Base-by-base conservation (phyloP, 2,329 filamentous ascomycete genomes). In the Ophiostoma tasmaniense region DNA sequence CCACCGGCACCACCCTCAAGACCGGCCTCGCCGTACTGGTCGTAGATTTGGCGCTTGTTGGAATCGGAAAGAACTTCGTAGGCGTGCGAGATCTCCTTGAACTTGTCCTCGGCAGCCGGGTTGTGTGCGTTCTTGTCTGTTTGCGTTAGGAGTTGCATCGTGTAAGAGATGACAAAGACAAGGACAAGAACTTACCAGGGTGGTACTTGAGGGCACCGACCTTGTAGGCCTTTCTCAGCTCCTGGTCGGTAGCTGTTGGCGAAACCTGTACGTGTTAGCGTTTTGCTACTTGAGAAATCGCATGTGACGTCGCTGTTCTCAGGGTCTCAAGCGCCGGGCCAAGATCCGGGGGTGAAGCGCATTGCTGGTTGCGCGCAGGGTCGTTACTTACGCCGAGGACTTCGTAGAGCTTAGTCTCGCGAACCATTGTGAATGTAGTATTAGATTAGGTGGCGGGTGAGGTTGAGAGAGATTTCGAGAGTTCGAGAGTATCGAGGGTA, bases 21-120 rank as follows among this genome's bases (percentile, higher is more conserved):
- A 72, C 95, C 95, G 76, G 96, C 93, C 82, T 99, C 93, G 74
- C 95, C 95, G 89, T 96, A 97, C 80, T 97, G 92, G 77, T 99
- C 95, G 80, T 99, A 99, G 72, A 98, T 78, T 75, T 88, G 81
- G 77, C 95, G 92, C 85, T 97, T 97, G 80, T 97, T 90, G 52
- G 91, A 79, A 78, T 99, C 95, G 75, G 91, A 95, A 22, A 99
- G 89, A 74, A 96, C 86, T 83, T 99, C 95, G 81, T 98, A 99
- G 71, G 95, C 95, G 77, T 94, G 90, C 73, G 93, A 96, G 71
- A 97, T 86, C 76, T 97, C 93, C 84, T 99, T 98, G 89, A 99
- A 99, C 81, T 97, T 99, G 71, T 97, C 93, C 75, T 94, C 93
- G 67, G 95, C 93, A 33, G 89, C 90, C 55, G 93, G 93, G 83